A percentile compares a stretch with the other conserved stretches of the same genome.
Conservation (phyloP, 1,284 basidiomycete species). For the Cutaneotrichosporon curvatum region DNA sequence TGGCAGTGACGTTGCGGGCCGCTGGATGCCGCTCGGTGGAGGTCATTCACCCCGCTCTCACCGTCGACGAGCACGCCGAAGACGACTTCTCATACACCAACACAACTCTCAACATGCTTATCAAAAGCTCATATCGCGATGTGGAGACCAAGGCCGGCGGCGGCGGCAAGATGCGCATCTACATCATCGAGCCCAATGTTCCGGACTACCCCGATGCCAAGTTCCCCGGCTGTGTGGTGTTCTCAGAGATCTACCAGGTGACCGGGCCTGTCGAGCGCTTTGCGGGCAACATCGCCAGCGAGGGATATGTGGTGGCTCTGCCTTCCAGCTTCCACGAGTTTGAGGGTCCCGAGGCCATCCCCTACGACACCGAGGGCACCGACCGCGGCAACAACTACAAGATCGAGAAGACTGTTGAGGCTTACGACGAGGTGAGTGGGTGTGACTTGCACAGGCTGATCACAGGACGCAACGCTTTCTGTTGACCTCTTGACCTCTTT, state of each 20-base stretch:
- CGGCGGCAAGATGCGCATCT: conserved; percentile 63
- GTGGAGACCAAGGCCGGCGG: conserved; percentile 59
- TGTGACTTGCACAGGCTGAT: conserved; percentile 2
- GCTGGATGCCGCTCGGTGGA: too few species aligned
- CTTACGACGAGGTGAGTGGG: conserved; percentile 67
- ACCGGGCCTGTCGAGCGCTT: conserved; percentile 51
- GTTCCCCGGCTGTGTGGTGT: conserved; percentile 46
- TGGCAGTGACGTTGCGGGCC: conserved; percentile 1
- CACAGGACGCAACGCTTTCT: conserved; percentile 65
- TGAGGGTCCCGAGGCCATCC: conserved; percentile 72
- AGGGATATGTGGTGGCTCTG: conserved; percentile 51
- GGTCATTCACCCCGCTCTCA: not conserved
- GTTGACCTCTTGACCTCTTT: conserved; percentile 66
- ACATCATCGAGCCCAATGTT: conserved; percentile 41
- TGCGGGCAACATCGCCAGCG: conserved; percentile 83
- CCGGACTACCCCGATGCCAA: conserved; percentile 46
- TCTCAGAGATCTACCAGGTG: conserved; percentile 49
- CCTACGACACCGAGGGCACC: conserved; percentile 82
- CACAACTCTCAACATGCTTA: conserved; percentile 56
- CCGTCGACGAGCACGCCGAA: not conserved
- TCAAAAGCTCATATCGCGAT: conserved; percentile 70
- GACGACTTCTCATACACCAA: not conserved
- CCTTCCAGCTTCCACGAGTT: conserved; percentile 71
- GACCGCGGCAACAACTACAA: conserved; percentile 85
- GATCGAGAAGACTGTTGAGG: conserved; percentile 75